Evolutionary conservation across 2,329 filamentous ascomycete genomes (phyloP).

Genomic region (Aureobasidium sp.): DNA sequence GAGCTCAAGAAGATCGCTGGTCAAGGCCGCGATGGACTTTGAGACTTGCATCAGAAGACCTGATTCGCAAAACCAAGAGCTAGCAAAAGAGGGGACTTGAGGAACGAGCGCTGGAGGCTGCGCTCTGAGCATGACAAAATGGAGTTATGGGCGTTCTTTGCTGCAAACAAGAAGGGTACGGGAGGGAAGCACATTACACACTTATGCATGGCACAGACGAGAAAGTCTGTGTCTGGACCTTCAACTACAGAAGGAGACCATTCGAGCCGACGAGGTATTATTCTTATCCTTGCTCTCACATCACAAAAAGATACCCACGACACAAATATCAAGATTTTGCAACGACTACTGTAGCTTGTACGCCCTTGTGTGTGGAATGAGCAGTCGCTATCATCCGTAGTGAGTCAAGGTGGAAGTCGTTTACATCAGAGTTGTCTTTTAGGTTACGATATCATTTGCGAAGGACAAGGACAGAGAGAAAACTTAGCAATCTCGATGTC

Average conservation of each 20-base stretch:
- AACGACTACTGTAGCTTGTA: not conserved
- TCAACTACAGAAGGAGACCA: not conserved
- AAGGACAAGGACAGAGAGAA: not conserved
- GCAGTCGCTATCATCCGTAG: not conserved
- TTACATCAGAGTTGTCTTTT: no score
- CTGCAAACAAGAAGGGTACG: not conserved
- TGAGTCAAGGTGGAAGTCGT: no score
- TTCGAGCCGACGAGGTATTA: not conserved
- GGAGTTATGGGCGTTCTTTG: not conserved
- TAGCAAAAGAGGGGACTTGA: not conserved
- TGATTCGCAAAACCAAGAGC: not conserved
- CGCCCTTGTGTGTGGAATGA: not conserved
- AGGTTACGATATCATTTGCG: no score
- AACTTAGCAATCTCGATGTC: no score
- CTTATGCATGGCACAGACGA: not conserved
- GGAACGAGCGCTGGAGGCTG: not conserved
- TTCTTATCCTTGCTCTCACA: not conserved
- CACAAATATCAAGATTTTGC: not conserved
- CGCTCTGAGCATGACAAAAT: not conserved
- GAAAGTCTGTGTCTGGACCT: not conserved
- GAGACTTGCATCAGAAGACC: not conserved
- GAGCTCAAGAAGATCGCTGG: constrained; percentile 73
- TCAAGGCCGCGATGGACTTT: constrained; percentile 20
- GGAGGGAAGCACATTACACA: not conserved
- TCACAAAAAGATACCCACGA: not conserved